Base-by-base conservation (phyloP, 192 early-diverging fungal species). In the Cetraspora pellucida region DNA sequence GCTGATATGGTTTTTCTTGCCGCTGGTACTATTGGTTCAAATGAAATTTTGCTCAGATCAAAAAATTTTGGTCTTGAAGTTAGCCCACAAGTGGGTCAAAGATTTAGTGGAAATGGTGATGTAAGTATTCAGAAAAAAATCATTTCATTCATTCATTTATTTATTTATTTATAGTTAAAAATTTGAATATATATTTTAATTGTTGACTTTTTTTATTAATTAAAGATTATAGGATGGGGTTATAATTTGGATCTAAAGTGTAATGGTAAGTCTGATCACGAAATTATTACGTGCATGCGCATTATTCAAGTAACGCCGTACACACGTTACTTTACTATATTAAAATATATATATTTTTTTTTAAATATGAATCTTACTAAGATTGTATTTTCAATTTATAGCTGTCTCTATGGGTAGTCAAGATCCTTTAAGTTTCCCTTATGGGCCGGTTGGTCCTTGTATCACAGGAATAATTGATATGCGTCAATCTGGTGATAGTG, bases 51-150 rank as follows among this genome's bases (percentile, higher is more conserved):
- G 69, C 49, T 85, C 45, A 71, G 84, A 16, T 85, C 84, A 45
- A 64, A 47, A 46, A 66, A 69, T 67, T 68, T 55, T 75, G 84
- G 84, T 31, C 59, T 85, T 5, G n/a, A 70, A 50, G 78, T 77
- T 43, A 81, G 82, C 19, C 43, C 73, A 28, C 73, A 83, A 16
- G 8, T 85, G 28, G 84, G 84, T 52, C 79, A 85, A 77, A 63
- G 74, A 17, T 85, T 85, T 57, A 83, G 79, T 54, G 84, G 84
- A 31, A 85, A 85, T 49, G 84, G 84, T 37, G 84, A 85, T 68
- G 84, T 85, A 79, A 83, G 84, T 83, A 14, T 10, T 50, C n/a
- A 16, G 54, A n/a, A 47, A 21, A 23, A 69, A 37, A 37, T 37
- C 1, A 37, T 37, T 37, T 6, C 37, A 37, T n/a, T n/a, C n/a